Percentiles rank a stretch among this genome's conserved stretches.
phyloP scores from a whole-genome alignment of 768 basidiomycete genomes.

The Hygrocybe coccinea region DNA sequence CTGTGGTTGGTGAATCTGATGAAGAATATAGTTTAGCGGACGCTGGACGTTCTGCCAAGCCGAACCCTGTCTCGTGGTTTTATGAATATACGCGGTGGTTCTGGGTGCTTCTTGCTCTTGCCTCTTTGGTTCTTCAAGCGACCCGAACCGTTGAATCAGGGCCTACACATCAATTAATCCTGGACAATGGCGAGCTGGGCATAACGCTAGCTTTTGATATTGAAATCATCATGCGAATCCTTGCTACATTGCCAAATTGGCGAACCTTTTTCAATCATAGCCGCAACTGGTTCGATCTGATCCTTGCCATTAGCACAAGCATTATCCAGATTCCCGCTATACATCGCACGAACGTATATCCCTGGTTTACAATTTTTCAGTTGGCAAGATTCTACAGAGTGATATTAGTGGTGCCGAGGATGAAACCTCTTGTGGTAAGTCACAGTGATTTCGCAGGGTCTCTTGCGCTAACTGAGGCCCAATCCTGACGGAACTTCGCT shows the following conservation, averaged over 20 bases:
- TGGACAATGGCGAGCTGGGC: conserved; percentile 65
- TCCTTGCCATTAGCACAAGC: conserved; percentile 68
- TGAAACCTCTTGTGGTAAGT: conserved; percentile 80
- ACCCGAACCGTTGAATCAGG: conserved; percentile 53
- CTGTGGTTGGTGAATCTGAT: conserved; percentile 52
- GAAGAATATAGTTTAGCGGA: conserved; percentile 55
- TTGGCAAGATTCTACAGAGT: conserved; percentile 86
- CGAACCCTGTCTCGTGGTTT: conserved; percentile 49
- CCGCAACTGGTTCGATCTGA: conserved; percentile 72
- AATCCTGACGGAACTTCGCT: conserved; percentile 6
- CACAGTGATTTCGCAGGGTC: conserved; percentile 5
- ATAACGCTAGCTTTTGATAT: conserved; percentile 83
- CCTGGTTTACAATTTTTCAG: conserved; percentile 89
- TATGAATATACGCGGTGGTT: conserved; percentile 60
- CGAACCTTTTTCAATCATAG: conserved; percentile 60
- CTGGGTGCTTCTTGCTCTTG: conserved; percentile 73
- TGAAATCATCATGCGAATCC: conserved; percentile 75
- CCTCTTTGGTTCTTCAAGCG: conserved; percentile 68
- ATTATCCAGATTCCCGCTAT: conserved; percentile 85
- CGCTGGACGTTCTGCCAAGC: conserved; percentile 37
- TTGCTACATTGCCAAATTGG: conserved; percentile 77
- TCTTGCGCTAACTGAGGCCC: neutral
- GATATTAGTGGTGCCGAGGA: conserved; percentile 82
- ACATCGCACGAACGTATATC: conserved; percentile 56
- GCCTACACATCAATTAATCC: conserved; percentile 39